phyloP scores from a whole-genome alignment of 768 basidiomycete genomes.

The Lentinula edodes region DNA sequence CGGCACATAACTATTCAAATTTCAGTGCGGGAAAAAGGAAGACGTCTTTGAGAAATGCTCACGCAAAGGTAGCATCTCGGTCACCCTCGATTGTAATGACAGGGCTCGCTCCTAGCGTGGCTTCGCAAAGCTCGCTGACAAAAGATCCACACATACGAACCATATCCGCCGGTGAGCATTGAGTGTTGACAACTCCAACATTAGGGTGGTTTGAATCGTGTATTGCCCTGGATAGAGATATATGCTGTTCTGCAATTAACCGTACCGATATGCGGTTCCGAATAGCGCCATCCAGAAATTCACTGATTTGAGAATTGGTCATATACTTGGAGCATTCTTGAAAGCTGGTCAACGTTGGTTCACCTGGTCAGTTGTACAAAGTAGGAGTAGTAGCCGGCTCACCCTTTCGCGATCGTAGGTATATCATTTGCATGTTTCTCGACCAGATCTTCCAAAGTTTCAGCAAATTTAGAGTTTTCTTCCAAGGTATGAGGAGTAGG shows the following conservation, averaged over 20 bases:
- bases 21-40: constrained; percentile 4
- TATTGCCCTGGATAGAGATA: constrained; percentile 71
- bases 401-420: constrained; percentile 89
- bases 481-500: constrained; percentile 58
- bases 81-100: constrained; percentile 66
- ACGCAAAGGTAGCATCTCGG: constrained; percentile 72
- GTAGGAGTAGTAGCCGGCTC: constrained; percentile 7
- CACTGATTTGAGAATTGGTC: constrained; percentile 70
- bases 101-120: constrained; percentile 72
- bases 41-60: constrained; percentile 24
- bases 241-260: constrained; percentile 88
- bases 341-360: constrained; percentile 43
- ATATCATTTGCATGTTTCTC: constrained; percentile 82
- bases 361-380: constrained; percentile 7
- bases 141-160: constrained; percentile 78
- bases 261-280: constrained; percentile 84
- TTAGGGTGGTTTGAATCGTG: constrained; percentile 33
- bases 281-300: constrained; percentile 80
- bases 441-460: constrained; percentile 66
- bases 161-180: constrained; percentile 69
- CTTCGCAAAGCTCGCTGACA: constrained; percentile 79
- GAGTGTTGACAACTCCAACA: constrained; percentile 71
- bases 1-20: constrained; percentile 63
- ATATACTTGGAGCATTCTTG: constrained; percentile 84
- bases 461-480: constrained; percentile 66